A percentile compares a stretch with the other conserved stretches of the same genome.
These are phyloP conservation scores for Sanghuangporus baumii DNA, from an alignment of 1,284 basidiomycete species.

Conservation along the genomic window DNA sequence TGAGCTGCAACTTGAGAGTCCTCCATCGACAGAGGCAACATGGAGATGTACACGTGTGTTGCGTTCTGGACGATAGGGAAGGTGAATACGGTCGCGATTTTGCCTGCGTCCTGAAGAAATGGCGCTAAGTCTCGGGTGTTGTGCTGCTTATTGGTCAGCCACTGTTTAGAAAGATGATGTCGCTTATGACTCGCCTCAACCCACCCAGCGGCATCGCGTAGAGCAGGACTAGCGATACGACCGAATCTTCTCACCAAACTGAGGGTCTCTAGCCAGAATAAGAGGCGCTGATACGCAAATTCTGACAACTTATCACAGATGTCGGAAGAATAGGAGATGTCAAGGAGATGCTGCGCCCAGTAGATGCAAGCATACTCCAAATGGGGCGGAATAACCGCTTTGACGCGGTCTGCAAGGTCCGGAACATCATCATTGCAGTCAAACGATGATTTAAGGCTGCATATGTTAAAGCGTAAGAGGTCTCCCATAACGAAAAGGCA, in stretches of 20 bases:
- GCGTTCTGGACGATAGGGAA: constrained; percentile 17
- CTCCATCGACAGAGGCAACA: constrained; percentile 20
- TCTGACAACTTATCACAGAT: neutral
- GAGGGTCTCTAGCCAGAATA: constrained; percentile 28
- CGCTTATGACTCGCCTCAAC: neutral
- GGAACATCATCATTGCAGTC: constrained; percentile 5
- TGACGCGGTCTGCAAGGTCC: neutral
- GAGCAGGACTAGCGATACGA: neutral
- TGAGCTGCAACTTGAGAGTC: neutral
- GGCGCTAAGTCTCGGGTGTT: neutral
- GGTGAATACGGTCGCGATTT: constrained; percentile 18
- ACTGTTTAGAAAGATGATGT: constrained; percentile 2
- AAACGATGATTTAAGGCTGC: constrained; percentile 1
- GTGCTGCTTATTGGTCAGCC: neutral
- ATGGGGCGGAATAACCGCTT: neutral
- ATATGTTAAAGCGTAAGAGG: constrained; percentile 7
- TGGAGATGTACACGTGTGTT: constrained; percentile 24
- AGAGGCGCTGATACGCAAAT: constrained; percentile 20
- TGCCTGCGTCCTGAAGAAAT: constrained; percentile 15
- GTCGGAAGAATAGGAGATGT: neutral
- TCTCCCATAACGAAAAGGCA: neutral
- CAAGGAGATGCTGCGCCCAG: constrained; percentile 6
- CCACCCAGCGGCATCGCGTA: neutral
- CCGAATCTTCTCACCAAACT: constrained; percentile 20
- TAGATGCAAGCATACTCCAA: neutral